Conservation (phyloP, 2,329 filamentous ascomycete species). For the Exophiala sp. region DNA sequence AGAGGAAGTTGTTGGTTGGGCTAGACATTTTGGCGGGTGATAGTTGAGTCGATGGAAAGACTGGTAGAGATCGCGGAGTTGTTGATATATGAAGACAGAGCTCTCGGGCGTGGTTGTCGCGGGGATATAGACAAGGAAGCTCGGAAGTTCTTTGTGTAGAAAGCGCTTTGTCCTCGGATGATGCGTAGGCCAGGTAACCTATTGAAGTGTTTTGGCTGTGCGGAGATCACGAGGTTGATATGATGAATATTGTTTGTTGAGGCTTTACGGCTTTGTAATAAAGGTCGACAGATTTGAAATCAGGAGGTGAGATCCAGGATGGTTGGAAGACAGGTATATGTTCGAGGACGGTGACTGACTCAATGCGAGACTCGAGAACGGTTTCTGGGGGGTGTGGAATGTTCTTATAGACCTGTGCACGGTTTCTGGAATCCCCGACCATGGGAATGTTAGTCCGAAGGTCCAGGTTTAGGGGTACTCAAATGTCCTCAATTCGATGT, state of each 20-base stretch:
- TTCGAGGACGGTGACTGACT: neutral
- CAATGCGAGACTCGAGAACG: neutral
- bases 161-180: slow-evolving; percentile 17
- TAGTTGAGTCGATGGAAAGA: neutral
- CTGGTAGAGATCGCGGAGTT: neutral
- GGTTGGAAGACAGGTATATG: neutral
- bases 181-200: slow-evolving; percentile 17
- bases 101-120: neutral
- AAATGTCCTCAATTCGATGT: neutral
- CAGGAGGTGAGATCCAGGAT: neutral
- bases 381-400: neutral
- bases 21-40: slow-evolving; percentile 19
- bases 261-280: neutral
- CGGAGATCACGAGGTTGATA: slow-evolving; percentile 15
- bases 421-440: neutral
- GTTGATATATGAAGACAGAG: neutral
- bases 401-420: slow-evolving; percentile 16
- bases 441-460: neutral
- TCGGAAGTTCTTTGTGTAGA: slow-evolving; percentile 13
- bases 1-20: slow-evolving; percentile 22
- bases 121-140: slow-evolving; percentile 1
- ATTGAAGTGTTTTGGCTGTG: slow-evolving; percentile 13
- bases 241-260: slow-evolving; percentile 6
- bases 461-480: neutral
- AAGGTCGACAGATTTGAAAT: neutral